These are phyloP conservation scores for Blepharisma stoltei DNA, from an alignment of 73 alveolate genomes.

Conservation along the genomic window DNA sequence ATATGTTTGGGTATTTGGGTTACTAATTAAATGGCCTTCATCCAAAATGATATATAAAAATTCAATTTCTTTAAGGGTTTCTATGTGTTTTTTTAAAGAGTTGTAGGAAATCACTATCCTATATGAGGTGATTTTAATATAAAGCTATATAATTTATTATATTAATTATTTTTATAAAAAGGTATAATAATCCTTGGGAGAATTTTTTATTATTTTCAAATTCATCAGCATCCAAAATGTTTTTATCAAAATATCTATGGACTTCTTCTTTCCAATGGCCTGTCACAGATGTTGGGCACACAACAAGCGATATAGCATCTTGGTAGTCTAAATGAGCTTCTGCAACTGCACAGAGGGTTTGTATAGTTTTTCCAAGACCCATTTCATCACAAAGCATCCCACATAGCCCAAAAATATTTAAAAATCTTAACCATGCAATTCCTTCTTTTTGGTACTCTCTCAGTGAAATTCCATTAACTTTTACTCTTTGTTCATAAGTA, in stretches of 20 bases:
- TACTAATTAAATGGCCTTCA: conserved; percentile 96
- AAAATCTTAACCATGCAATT: conserved; percentile 90
- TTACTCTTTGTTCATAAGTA: conserved; percentile 46
- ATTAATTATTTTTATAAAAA: no score
- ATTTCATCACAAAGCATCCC: conserved; percentile 99
- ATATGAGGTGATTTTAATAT: no score
- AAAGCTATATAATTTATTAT: no score
- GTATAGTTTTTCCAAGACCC: conserved; percentile 96
- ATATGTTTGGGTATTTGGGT: conserved; percentile 83
- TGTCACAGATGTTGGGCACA: conserved; percentile 93
- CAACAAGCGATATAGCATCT: conserved; percentile 61
- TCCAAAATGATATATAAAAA: conserved; percentile 87
- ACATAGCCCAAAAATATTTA: conserved; percentile 84
- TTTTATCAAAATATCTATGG: conserved; percentile 79
- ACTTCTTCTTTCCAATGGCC: conserved; percentile 95
- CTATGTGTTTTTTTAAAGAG: conserved; percentile 60
- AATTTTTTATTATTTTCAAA: conserved; percentile 47
- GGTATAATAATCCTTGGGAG: conserved; percentile 34
- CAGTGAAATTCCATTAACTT: conserved; percentile 52
- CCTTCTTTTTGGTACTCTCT: conserved; percentile 96
- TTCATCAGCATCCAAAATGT: conserved; percentile 64
- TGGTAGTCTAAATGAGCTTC: conserved; percentile 67
- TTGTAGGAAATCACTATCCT: conserved; percentile 81
- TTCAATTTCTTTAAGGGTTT: conserved; percentile 43
- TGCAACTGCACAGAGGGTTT: conserved; percentile 82